Conservation (phyloP, 345 rosid species). For the Linum lewisii region DNA sequence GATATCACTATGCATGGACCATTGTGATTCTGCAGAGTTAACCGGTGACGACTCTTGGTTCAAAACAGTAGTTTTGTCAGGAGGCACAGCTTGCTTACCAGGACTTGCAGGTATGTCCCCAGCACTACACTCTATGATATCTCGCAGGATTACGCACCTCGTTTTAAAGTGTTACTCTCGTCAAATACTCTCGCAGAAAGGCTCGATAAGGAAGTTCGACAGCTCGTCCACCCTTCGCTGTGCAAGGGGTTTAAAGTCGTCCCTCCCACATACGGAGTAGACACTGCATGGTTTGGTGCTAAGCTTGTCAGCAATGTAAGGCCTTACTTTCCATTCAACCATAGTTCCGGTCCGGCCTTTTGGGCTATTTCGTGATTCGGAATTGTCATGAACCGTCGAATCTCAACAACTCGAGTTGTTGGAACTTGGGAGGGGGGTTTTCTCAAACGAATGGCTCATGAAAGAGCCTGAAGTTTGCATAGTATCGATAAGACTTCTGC, state of each 20-base stretch:
- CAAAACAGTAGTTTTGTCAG: conserved; percentile 77
- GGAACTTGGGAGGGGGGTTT: too few species aligned
- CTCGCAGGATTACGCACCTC: conserved; percentile 20
- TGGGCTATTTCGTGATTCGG: background rate
- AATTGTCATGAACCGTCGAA: too few species aligned
- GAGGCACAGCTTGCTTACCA: conserved; percentile 79
- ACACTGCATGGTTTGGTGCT: conserved; percentile 87
- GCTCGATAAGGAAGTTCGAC: conserved; percentile 68
- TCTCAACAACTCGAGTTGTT: too few species aligned
- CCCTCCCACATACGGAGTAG: conserved; percentile 62
- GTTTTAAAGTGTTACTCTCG: background rate
- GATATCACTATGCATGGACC: conserved; percentile 87
- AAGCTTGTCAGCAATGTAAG: conserved; percentile 81
- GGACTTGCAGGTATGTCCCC: conserved; percentile 56
- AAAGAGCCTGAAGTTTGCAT: too few species aligned
- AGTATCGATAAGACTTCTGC: too few species aligned
- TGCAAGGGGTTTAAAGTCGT: conserved; percentile 54
- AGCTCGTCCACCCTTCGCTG: conserved; percentile 41
- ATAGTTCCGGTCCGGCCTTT: background rate
- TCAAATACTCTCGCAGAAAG: conserved; percentile 41
- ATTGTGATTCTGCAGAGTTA: conserved; percentile 65
- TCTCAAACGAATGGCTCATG: too few species aligned
- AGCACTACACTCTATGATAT: background rate
- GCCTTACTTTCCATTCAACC: background rate
- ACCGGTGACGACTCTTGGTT: conserved; percentile 67